Base-by-base conservation (phyloP, 2,329 filamentous ascomycete species). In the Monosporascus sp. region DNA sequence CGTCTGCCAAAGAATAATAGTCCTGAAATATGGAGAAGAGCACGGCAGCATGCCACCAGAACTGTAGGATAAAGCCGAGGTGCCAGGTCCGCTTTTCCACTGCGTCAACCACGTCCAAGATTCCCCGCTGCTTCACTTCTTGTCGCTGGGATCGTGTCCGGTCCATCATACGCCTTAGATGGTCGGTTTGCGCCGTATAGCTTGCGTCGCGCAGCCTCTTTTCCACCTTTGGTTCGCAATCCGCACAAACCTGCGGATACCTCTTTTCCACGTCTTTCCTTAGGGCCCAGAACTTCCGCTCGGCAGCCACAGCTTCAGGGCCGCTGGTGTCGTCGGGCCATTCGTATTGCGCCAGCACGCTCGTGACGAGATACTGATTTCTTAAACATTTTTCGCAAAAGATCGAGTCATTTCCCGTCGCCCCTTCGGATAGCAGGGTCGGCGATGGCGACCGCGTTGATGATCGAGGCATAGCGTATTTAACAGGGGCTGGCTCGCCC, bases 181-280 rank as follows among this genome's bases (percentile, higher is more conserved):
- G 82, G 60, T 95, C 90, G n/a, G 89, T 87, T 70, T 90, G 89
- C 27, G 91, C 91, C 35, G 85, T 87, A 66, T 96, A 96, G 8
- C 83, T 86, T 0, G 89, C 84, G 59, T 83, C 77, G 22, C 82
- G 78, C 50, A 97, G 84, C 55, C 84, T 81, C 37, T 80, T 74
- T 57, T 87, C 82, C 22, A 93, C 92, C 55, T 77, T 82, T 6
- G 85, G 87, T 58, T 89, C 87, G 70, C 94, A 99, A 46, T 83
- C 76, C 57, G 80, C 80, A 73, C 94, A 99, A 54, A 96, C 87
- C 65, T 94, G 90, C 0, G 94, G 94, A 65, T 97, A 97, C 48
- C 88, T 82, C 62, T 83, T 77, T 72, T 97, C 92, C 18, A 97
- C 77, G 49, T 85, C 79, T 56, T 77, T 79, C 56, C 86, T 85